Base-by-base conservation (phyloP, 148 eudicot genomes). In the Vaccinium corymbosum region DNA sequence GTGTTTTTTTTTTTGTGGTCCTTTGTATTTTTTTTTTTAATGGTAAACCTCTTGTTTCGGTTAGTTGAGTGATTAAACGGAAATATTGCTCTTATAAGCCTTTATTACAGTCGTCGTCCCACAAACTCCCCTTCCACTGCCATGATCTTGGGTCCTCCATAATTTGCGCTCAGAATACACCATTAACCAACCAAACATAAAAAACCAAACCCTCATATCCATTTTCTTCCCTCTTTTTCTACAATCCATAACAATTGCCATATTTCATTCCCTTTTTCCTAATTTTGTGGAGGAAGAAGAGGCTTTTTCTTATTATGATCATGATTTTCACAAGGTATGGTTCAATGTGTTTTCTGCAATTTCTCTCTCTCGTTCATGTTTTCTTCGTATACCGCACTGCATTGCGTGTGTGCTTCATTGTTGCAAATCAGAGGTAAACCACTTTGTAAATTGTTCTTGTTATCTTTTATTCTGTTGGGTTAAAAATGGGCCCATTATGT, bases 91-190 rank as follows among this genome's bases (percentile, higher is more conserved):
- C 6, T 27, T 27, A 7, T 14, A 14, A 68, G 73, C 14, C 7
- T 13, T 27, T 12, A 13, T 38, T 68, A 35, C 38, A 2, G 38
- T 35, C 38, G 73, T 0, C 73, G 4, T 64, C 32, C 32, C 12
- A 61, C 27, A 20, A 61, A 61, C n/a, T 25, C 4, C 14, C 73
- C 17, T 12, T 5, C 42, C 12, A 13, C 4, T 29, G 73, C 27
- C 73, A 68, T 27, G 17, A 27, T 68, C 73, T 29, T 68, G 73
- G 73, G 73, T 29, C 73, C 73, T 68, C 42, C 73, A 68, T 68
- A 68, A 27, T 68, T 68, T 15, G 29, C 73, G 73, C 73, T 68
- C 73, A 27, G 38, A 29, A 38, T 13, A 22, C 17, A 27, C 73
- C 17, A 68, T 29, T 27, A 68, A 27, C 73, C 73, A 29, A 68